phyloP scores from a whole-genome alignment of 768 basidiomycete species.

The Strobilomyces dryophilus region DNA sequence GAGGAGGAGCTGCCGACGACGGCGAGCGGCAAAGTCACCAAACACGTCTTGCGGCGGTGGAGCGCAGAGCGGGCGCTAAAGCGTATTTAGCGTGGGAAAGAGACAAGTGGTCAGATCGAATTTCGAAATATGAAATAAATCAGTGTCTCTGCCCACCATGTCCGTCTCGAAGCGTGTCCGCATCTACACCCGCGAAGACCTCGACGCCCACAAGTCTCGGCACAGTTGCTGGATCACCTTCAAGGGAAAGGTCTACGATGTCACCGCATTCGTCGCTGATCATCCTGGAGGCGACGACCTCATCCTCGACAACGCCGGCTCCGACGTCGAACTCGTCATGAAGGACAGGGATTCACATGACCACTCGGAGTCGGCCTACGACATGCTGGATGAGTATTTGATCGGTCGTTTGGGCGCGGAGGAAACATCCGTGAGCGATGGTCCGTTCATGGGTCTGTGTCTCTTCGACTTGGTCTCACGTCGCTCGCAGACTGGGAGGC shows the following conservation, averaged over 20 bases:
- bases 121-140: not conserved
- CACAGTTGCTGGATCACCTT: slow-evolving; percentile 80
- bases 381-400: slow-evolving; percentile 84
- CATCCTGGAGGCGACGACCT: slow-evolving; percentile 96
- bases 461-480: slow-evolving; percentile 7
- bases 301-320: slow-evolving; percentile 77
- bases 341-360: slow-evolving; percentile 75
- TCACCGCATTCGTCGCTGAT: slow-evolving; percentile 78
- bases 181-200: slow-evolving; percentile 74
- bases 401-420: slow-evolving; percentile 79
- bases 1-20: slow-evolving; percentile 71
- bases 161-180: slow-evolving; percentile 56
- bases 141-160: slow-evolving; percentile 36
- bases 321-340: slow-evolving; percentile 81
- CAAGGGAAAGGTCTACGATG: slow-evolving; percentile 84
- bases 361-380: slow-evolving; percentile 88
- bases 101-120: slow-evolving; percentile 5
- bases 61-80: too few relatives aligned
- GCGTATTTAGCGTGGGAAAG: too few relatives aligned
- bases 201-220: slow-evolving; percentile 54
- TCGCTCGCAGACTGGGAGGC: slow-evolving; percentile 74
- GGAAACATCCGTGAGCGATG: slow-evolving; percentile 72
- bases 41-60: too few relatives aligned
- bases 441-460: slow-evolving; percentile 39
- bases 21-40: slow-evolving; percentile 72